phyloP scores from a whole-genome alignment of 345 rosid species.

The Turritis glabra region DNA sequence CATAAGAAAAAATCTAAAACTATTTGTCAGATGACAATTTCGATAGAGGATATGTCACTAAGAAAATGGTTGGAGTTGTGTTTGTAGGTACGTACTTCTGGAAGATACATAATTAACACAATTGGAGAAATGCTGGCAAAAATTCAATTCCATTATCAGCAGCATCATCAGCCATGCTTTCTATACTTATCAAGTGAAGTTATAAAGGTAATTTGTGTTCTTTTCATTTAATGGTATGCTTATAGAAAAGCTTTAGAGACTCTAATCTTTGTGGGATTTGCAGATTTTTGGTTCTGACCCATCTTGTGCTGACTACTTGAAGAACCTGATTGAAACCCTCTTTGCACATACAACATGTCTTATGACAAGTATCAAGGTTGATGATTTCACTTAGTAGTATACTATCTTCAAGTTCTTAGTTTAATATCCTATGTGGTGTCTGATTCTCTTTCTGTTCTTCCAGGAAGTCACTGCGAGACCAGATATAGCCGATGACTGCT shows the following conservation, averaged over 20 bases:
- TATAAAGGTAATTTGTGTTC: conserved; percentile 64
- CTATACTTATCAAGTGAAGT: conserved; percentile 99
- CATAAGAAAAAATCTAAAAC: conserved; percentile 10
- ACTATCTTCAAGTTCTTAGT: conserved; percentile 9
- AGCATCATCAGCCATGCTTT: conserved; percentile 97
- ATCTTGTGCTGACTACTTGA: conserved; percentile 79
- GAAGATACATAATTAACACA: conserved; percentile 88
- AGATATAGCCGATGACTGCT: conserved; percentile 96
- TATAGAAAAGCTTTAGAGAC: conserved; percentile 24
- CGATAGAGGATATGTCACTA: conserved; percentile 2
- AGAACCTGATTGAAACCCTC: conserved; percentile 86
- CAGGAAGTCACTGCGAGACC: conserved; percentile 97
- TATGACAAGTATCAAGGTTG: conserved; percentile 84
- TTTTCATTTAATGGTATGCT: conserved; percentile 10
- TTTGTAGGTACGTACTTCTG: conserved; percentile 87
- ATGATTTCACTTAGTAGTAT: conserved; percentile 12
- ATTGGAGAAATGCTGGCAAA: conserved; percentile 96
- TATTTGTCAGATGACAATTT: neutral
- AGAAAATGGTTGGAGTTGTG: conserved; percentile 28
- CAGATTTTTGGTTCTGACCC: conserved; percentile 99
- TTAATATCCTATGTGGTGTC: neutral
- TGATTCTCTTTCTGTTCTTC: conserved; percentile 34
- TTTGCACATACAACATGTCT: conserved; percentile 81
- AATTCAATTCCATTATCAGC: conserved; percentile 86
- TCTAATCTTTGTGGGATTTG: conserved; percentile 28